Evolutionary conservation across 1,139 yeast species (phyloP), one percentile per base, ranked within the genome.

Genomic region (Schwanniomyces etchellsii): DNA sequence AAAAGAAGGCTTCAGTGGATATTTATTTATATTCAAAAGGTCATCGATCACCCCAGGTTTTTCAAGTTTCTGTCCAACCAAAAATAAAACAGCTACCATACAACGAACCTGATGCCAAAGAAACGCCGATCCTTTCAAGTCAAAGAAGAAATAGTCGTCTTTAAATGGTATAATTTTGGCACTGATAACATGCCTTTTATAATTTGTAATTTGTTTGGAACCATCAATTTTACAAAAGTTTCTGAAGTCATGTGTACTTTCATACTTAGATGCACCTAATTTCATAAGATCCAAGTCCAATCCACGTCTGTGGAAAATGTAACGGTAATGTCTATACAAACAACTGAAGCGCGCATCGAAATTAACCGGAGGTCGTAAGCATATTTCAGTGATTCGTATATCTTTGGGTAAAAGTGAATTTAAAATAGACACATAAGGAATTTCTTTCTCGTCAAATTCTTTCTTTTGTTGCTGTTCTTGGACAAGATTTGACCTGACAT

Each of bases 101-200:
- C 95, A 88, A 31, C 98, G 72, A 14, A 93, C 99, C 54, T 93
- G 99, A 52, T 93, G 97, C 98, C 98, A 93, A 36, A 93, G 60
- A 45, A 93, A 93, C 5, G 98, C 98, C 2, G 85, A 66, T 0
- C 98, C 99, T 40, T 74, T 70, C 32, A 91, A 61, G 50, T 88
- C 89, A 51, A 91, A 79, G 35, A 80, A 81, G 46, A 70, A 83
- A 34, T 68, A 63, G 25, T 68, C 71, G 16, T 61, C 68, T 27
- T 54, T 47, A 4, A 74, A 43, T 5, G 57, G 64, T 6, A 64
- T 38, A 10, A 85, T 77, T 11, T 67, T 55, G 1, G 89, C 65
- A 28, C 64, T 55, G 26, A 64, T 45, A 14, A 89, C 75, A 10
- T 63, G 65, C 46, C 97, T 65, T 18, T 49, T 56, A 52, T 73